These are phyloP conservation scores for Cladorrhinum sp. DNA, from an alignment of 2,329 filamentous ascomycete species.

Conservation along the genomic window DNA sequence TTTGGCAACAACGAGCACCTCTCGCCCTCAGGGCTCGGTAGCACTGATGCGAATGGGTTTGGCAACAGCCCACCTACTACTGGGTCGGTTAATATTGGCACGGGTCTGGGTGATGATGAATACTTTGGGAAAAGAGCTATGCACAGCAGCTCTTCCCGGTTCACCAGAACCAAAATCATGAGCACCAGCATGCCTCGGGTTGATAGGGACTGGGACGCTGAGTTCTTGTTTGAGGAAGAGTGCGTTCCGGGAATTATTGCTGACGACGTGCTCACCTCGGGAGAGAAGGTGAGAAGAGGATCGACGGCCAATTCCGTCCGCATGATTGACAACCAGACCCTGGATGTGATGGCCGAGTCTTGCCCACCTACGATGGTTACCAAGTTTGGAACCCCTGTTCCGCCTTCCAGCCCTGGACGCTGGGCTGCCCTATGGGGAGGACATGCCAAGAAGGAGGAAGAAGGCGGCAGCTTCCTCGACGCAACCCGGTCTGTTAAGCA, in stretches of 20 bases:
- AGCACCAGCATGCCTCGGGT: slow-evolving; percentile 66
- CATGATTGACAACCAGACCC: slow-evolving; percentile 39
- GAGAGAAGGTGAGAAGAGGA: slow-evolving; percentile 63
- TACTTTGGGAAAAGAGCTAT: slow-evolving; percentile 69
- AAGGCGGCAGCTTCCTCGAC: slow-evolving; percentile 34
- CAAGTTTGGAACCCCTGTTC: slow-evolving; percentile 60
- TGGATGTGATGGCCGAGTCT: slow-evolving; percentile 40
- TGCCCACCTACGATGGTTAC: slow-evolving; percentile 41
- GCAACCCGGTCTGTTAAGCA: slow-evolving; percentile 37
- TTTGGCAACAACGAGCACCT: slow-evolving; percentile 67
- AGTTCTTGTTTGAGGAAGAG: slow-evolving; percentile 84
- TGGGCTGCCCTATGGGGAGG: slow-evolving; percentile 56
- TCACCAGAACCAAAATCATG: slow-evolving; percentile 65
- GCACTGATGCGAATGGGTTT: slow-evolving; percentile 40
- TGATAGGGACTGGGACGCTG: slow-evolving; percentile 61
- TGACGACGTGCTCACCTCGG: slow-evolving; percentile 62
- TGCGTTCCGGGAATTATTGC: slow-evolving; percentile 71
- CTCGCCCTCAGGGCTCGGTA: slow-evolving; percentile 27
- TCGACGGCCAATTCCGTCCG: slow-evolving; percentile 44
- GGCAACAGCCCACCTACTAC: slow-evolving; percentile 46
- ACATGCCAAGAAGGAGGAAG: slow-evolving; percentile 58
- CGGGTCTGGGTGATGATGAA: slow-evolving; percentile 55
- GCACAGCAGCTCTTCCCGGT: slow-evolving; percentile 58
- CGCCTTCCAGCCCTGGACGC: slow-evolving; percentile 56
- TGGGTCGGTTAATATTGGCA: slow-evolving; percentile 43